Evolutionary conservation across 768 basidiomycete species (phyloP), one percentile per base, ranked within the genome.

Genomic region (Podaxis mareebaensis): DNA sequence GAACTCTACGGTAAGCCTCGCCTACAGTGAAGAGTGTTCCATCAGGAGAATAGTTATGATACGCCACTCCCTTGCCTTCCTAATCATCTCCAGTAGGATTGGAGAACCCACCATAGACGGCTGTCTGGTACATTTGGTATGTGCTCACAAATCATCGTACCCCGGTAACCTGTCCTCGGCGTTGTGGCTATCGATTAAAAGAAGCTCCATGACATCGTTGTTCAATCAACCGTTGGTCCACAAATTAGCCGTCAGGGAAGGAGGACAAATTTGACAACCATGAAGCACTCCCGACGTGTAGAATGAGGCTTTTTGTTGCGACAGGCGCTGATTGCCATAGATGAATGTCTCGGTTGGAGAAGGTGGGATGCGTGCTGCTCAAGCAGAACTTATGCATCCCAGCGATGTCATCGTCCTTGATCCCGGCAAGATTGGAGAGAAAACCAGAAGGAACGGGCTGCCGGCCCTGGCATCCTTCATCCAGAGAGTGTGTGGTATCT

Each of bases 91-190:
- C 24, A 51, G 22, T 51, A 12, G 49, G 22, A 24, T 51, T 51
- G 11, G 17, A 40, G 20, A 42, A 42, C 8, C 24, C 54, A 7
- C 38, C 11, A 26, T 10, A 12, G 49, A 24, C 24, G 24, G 49
- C 56, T 30, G 11, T 42, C 26, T 46, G 17, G 15, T 40, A 46
- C 15, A 28, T 58, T 58, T 42, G 42, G 20, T 53, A 26, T 30
- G 15, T 20, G n/a, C 24, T 49, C 33, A 51, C 22, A 26, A 36
- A 2, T 24, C 6, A 11, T 3, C n/a, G 12, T 20, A 60, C 33
- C 46, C 33, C 48, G 49, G 59, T 46, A 58, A 44, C 22, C 56
- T 13, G 39, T 49, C 61, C 61, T 63, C 61, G 61, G 61, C 56
- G 24, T 63, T 63, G 36, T 3, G 22, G 24, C 24, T 36, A 17